Evolutionary conservation across 1,139 yeast species (phyloP).

Genomic region (Debaryomyces subglobosus): DNA sequence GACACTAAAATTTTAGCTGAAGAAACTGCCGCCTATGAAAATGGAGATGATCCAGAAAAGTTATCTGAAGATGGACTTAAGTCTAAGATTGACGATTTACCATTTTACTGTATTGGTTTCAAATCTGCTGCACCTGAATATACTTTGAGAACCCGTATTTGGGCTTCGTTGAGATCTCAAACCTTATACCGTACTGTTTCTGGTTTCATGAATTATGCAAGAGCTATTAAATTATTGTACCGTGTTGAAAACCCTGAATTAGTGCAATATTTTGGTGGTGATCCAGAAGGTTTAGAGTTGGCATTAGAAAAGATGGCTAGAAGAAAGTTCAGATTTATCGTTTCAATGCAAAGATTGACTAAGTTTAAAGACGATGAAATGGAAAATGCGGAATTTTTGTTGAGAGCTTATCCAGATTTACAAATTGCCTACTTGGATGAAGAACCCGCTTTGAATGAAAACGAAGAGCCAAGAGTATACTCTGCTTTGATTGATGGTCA

Average conservation of each 20-base stretch:
- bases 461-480: conserved; percentile 96
- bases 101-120: conserved; percentile 98
- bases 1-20: conserved; percentile 98
- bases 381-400: conserved; percentile 96
- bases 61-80: conserved; percentile 72
- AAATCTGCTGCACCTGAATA: conserved; percentile 99
- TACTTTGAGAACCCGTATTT: conserved; percentile 95
- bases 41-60: conserved; percentile 66
- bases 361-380: conserved; percentile 96
- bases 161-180: conserved; percentile 99
- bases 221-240: conserved; percentile 95
- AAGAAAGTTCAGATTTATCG: conserved; percentile 95
- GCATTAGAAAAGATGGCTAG: conserved; percentile 99
- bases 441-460: conserved; percentile 85
- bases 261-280: conserved; percentile 97
- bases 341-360: conserved; percentile 97
- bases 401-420: conserved; percentile 97
- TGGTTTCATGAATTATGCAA: conserved; percentile 98
- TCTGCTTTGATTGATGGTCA: conserved; percentile 98
- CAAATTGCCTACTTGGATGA: conserved; percentile 98
- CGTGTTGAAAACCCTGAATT: conserved; percentile 99
- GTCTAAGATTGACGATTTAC: conserved; percentile 93
- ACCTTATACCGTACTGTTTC: conserved; percentile 97
- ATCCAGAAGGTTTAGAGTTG: conserved; percentile 92
- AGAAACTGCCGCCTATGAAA: conserved; percentile 88